A percentile compares a stretch with the other conserved stretches of the same genome.
These are phyloP conservation scores for Xylariaceae sp. DNA, from an alignment of 2,329 filamentous ascomycete species.

Conservation along the genomic window DNA sequence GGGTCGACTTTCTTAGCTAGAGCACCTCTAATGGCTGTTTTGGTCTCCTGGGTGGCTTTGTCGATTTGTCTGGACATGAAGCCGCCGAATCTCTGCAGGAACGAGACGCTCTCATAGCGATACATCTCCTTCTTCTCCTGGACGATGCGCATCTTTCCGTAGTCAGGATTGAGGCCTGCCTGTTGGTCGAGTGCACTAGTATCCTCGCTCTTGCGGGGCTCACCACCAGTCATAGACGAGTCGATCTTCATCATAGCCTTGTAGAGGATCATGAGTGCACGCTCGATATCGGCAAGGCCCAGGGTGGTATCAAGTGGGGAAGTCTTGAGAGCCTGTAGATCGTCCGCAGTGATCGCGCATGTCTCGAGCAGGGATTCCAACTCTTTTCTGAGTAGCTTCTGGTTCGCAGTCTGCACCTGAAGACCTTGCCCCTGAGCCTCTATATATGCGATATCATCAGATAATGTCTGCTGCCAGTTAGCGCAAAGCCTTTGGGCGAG, in stretches of 20 bases:
- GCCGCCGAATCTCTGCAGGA: slow-evolving; percentile 71
- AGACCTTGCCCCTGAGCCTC: slow-evolving; percentile 95
- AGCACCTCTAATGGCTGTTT: slow-evolving; percentile 53
- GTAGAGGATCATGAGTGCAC: slow-evolving; percentile 71
- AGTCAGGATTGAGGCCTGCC: slow-evolving; percentile 59
- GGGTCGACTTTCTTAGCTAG: slow-evolving; percentile 61
- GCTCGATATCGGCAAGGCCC: slow-evolving; percentile 72
- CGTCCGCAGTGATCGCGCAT: slow-evolving; percentile 72
- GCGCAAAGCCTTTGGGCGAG: slow-evolving; percentile 4
- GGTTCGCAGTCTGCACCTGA: slow-evolving; percentile 94
- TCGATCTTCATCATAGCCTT: slow-evolving; percentile 93
- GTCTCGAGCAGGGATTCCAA: slow-evolving; percentile 83
- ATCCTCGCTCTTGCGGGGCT: slow-evolving; percentile 41
- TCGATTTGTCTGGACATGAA: slow-evolving; percentile 80
- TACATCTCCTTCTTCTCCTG: slow-evolving; percentile 94
- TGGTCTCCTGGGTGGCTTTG: slow-evolving; percentile 62
- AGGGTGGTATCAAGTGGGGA: slow-evolving; percentile 64
- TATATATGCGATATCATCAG: slow-evolving; percentile 94
- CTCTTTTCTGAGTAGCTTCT: slow-evolving; percentile 87
- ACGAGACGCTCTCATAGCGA: slow-evolving; percentile 63
- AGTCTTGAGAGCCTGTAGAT: slow-evolving; percentile 65
- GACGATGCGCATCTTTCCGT: slow-evolving; percentile 85
- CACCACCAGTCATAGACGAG: slow-evolving; percentile 58
- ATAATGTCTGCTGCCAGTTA: slow-evolving; percentile 61
- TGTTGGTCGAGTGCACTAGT: slow-evolving; percentile 37